Evolutionary conservation across 352 stramenopile genomes (phyloP).

Genomic region (Globisporangium sylvaticum): DNA sequence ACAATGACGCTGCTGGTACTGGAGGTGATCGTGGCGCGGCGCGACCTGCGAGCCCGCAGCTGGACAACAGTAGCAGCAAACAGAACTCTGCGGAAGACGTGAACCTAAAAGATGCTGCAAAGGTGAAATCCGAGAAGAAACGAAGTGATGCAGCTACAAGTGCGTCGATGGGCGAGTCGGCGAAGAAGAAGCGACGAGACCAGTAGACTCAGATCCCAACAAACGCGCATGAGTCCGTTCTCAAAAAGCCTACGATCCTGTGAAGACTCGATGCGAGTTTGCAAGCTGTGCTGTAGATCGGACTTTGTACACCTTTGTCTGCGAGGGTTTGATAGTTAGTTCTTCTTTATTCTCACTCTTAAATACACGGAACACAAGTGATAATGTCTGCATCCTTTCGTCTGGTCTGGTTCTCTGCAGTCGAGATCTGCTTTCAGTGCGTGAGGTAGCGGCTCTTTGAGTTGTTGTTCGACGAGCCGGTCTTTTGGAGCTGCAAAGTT

Average conservation of each 20-base stretch:
- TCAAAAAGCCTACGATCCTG: neutral
- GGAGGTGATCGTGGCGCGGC: neutral
- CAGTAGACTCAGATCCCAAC: conserved; percentile 20
- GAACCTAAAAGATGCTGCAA: conserved; percentile 14
- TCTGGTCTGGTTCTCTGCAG: neutral
- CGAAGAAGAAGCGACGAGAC: conserved; percentile 60
- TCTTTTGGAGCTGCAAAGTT: conserved; percentile 58
- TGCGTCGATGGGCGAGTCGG: conserved; percentile 19
- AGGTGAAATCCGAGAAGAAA: conserved; percentile 34
- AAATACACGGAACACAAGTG: conserved; percentile 4
- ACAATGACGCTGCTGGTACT: conserved; percentile 20
- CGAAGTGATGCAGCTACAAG: conserved; percentile 16
- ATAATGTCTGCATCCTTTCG: conserved; percentile 1
- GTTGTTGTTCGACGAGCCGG: conserved; percentile 30
- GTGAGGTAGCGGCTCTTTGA: conserved; percentile 63
- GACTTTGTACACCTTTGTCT: neutral
- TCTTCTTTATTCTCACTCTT: neutral
- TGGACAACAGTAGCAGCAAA: conserved; percentile 4
- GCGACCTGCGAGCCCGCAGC: conserved; percentile 2
- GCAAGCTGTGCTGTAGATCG: neutral
- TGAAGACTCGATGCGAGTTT: neutral
- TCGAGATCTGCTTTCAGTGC: conserved; percentile 30
- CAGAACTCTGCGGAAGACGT: conserved; percentile 9
- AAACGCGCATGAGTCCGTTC: neutral
- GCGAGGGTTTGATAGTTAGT: neutral